Evolutionary conservation across 208 protist genomes (phyloP), one percentile per base, ranked within the genome.

Genomic region (Leishmania braziliensis): DNA sequence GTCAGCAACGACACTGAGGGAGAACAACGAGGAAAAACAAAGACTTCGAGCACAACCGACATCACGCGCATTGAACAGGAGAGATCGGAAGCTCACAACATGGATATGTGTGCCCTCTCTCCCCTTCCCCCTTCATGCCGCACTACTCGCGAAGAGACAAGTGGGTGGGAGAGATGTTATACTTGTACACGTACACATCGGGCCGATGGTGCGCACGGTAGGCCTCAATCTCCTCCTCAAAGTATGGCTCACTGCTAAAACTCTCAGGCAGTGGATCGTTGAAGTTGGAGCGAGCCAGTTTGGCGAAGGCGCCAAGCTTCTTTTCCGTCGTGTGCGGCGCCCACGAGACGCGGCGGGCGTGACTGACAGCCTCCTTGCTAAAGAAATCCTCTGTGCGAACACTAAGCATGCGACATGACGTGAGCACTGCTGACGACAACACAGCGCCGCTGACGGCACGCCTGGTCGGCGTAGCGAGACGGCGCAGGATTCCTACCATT

Each of bases 351-450:
- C 95, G 92, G n/a, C 95, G 87, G 43, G 93, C 88, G 80, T 98
- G 95, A 74, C 93, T 97, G 33, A 97, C 82, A 1, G 88, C 95
- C 82, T 98, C 95, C 79, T 97, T 95, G 75, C 91, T 95, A 80
- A 98, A 98, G 76, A 96, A 98, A 65, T 98, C 93, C 76, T 98
- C 92, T 29, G 92, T 95, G 46, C 94, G 92, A 26, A 97, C 94
- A 26, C 92, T 90, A 43, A 97, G 90, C 74, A 29, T 23, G 51
- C 87, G 92, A 8, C 53, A 63, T 0, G 62, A 48, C 26, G 70
- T 85, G 72, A 2, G 3, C 26, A 82, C 5, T 29, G 73, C 73
- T 50, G 18, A 46, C 14, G 51, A 6, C 39, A 65, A 46, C 77
- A 48, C 23, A 39, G 20, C 73, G 54, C 39, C 48, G 39, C 23